Evolutionary conservation across 2,329 filamentous ascomycete genomes (phyloP).

Genomic region (Pseudopyrenochaeta lycopersici): DNA sequence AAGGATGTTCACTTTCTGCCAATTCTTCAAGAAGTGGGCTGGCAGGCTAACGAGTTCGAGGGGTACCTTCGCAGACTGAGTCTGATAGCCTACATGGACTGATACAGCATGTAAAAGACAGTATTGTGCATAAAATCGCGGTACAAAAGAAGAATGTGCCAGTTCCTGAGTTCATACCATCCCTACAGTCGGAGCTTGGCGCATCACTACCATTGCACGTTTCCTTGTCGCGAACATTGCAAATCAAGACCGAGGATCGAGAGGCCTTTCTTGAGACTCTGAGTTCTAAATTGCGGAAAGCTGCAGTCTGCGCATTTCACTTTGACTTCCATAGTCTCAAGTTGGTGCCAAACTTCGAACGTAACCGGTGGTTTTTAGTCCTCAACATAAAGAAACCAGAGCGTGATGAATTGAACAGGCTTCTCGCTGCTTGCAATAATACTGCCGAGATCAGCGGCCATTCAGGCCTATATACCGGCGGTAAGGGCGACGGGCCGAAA

Average conservation of each 20-base stretch:
- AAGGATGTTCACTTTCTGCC: slow-evolving; percentile 49
- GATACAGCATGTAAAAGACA: slow-evolving; percentile 36
- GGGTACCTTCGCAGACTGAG: slow-evolving; percentile 49
- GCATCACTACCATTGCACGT: slow-evolving; percentile 85
- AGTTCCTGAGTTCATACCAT: slow-evolving; percentile 64
- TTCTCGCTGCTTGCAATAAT: slow-evolving; percentile 74
- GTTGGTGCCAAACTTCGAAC: slow-evolving; percentile 74
- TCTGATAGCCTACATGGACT: slow-evolving; percentile 37
- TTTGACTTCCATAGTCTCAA: slow-evolving; percentile 59
- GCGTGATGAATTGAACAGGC: slow-evolving; percentile 50
- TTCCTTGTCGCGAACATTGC: slow-evolving; percentile 84
- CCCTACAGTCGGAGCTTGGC: slow-evolving; percentile 80
- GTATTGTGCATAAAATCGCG: slow-evolving; percentile 27
- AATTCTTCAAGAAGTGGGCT: slow-evolving; percentile 11
- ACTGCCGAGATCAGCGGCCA: slow-evolving; percentile 69
- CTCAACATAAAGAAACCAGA: slow-evolving; percentile 63
- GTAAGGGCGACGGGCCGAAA: slow-evolving; percentile 40
- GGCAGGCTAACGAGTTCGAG: slow-evolving; percentile 45
- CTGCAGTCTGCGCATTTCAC: slow-evolving; percentile 62
- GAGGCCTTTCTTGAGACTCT: slow-evolving; percentile 71
- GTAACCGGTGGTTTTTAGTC: slow-evolving; percentile 84
- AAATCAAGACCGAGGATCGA: slow-evolving; percentile 76
- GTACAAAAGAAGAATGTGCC: slow-evolving; percentile 30
- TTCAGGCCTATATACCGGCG: slow-evolving; percentile 71
- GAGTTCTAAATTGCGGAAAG: slow-evolving; percentile 48